These are phyloP conservation scores for Starmera caribaea DNA, from an alignment of 805 yeast genomes.

Conservation along the genomic window DNA sequence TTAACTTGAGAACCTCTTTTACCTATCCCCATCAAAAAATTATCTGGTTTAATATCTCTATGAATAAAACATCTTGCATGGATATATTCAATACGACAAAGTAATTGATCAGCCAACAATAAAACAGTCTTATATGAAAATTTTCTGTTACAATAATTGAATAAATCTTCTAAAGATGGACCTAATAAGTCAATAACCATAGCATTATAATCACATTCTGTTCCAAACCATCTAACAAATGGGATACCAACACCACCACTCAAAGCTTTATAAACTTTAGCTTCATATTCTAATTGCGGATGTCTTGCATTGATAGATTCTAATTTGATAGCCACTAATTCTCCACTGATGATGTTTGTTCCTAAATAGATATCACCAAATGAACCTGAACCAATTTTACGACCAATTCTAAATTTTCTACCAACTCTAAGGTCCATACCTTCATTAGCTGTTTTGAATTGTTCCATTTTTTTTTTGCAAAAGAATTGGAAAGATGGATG, in stretches of 20 bases:
- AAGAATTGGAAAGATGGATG: background rate
- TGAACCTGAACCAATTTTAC: conserved; percentile 95
- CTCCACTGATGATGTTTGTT: conserved; percentile 90
- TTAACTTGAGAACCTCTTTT: conserved; percentile 94
- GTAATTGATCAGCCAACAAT: conserved; percentile 85
- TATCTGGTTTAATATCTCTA: conserved; percentile 94
- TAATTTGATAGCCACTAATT: conserved; percentile 93
- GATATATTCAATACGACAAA: conserved; percentile 89
- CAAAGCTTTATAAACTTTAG: conserved; percentile 86
- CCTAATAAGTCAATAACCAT: conserved; percentile 95
- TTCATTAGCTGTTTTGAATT: conserved; percentile 1
- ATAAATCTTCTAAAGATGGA: conserved; percentile 89
- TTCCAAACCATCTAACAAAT: conserved; percentile 93
- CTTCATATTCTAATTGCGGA: conserved; percentile 95
- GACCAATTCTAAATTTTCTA: conserved; percentile 85
- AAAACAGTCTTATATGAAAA: conserved; percentile 90
- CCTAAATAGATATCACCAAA: conserved; percentile 95
- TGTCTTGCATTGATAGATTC: conserved; percentile 88
- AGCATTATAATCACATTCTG: conserved; percentile 93
- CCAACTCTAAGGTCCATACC: conserved; percentile 78
- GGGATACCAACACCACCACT: conserved; percentile 98
- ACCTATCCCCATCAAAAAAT: conserved; percentile 79
- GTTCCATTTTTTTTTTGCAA: background rate
- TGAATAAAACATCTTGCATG: conserved; percentile 96
- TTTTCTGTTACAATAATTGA: conserved; percentile 91